A percentile compares a stretch with the other conserved stretches of the same genome.
Evolutionary conservation across 2,329 filamentous ascomycete species (phyloP).

Genomic region (Fusarium zealandicum): DNA sequence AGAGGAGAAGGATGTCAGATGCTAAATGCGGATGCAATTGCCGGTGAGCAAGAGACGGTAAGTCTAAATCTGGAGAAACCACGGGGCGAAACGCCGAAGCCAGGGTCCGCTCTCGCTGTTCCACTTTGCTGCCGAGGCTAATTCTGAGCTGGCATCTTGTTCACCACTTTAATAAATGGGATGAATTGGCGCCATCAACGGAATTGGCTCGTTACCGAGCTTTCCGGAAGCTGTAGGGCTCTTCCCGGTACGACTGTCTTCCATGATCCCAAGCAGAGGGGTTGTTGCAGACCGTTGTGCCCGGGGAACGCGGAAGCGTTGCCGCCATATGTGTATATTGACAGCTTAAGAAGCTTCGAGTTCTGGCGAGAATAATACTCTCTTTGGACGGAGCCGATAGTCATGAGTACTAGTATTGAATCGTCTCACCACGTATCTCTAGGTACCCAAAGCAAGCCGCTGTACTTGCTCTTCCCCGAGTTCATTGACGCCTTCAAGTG

Average conservation of each 20-base stretch:
- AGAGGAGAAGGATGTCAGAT: constrained; percentile 35
- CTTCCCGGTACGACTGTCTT: constrained; percentile 21
- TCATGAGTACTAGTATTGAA: too few relatives aligned
- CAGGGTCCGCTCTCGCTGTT: constrained; percentile 27
- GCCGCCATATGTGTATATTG: neutral
- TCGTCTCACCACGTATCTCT: too few relatives aligned
- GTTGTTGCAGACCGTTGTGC: neutral
- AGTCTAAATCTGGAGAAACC: constrained; percentile 42
- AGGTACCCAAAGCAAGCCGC: neutral
- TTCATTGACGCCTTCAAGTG: neutral
- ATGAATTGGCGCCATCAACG: constrained; percentile 15
- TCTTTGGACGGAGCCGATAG: too few relatives aligned
- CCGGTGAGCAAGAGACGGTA: constrained; percentile 27
- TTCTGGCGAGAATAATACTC: neutral
- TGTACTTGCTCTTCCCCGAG: neutral
- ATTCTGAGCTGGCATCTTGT: constrained; percentile 10
- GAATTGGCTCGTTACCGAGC: neutral
- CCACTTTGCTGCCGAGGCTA: constrained; percentile 40
- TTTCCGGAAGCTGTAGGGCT: constrained; percentile 21
- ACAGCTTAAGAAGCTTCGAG: neutral
- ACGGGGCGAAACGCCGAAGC: constrained; percentile 40
- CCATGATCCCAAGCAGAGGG: neutral
- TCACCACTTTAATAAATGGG: constrained; percentile 6
- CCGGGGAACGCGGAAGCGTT: constrained; percentile 4
- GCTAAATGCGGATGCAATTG: constrained; percentile 22